Conservation (phyloP, 176 grass and related monocot species). For the Avena atlantica region DNA sequence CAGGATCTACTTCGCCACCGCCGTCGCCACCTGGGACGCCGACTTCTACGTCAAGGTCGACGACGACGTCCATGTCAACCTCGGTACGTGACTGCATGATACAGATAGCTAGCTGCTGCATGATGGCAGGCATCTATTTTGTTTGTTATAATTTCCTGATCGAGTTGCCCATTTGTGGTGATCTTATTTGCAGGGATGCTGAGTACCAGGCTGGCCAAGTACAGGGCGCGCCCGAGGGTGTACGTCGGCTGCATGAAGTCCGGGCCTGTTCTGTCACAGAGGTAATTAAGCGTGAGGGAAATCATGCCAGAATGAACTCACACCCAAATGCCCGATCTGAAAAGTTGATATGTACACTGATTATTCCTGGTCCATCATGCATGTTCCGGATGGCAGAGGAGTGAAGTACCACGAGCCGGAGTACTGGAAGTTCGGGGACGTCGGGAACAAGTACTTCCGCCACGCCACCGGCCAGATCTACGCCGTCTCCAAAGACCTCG, state of each 20-base stretch:
- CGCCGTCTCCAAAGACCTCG: slow-evolving; percentile 91
- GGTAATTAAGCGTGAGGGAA: slow-evolving; percentile 49
- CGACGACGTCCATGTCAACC: slow-evolving; percentile 97
- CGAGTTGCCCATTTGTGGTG: not conserved
- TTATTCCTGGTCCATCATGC: too few species aligned
- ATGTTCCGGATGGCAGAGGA: slow-evolving; percentile 50
- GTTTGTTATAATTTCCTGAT: not conserved
- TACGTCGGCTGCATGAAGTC: slow-evolving; percentile 99
- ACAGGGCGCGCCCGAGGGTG: slow-evolving; percentile 68
- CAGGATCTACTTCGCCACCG: slow-evolving; percentile 80
- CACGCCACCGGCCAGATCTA: slow-evolving; percentile 97
- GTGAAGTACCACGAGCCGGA: slow-evolving; percentile 96
- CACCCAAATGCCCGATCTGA: not conserved
- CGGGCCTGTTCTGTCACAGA: slow-evolving; percentile 78
- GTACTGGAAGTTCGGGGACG: slow-evolving; percentile 96
- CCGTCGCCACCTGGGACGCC: slow-evolving; percentile 85
- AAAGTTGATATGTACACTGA: not conserved
- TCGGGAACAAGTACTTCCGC: slow-evolving; percentile 92
- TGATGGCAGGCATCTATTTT: not conserved
- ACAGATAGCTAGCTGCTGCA: not conserved
- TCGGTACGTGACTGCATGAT: slow-evolving; percentile 50
- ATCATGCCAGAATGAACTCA: not conserved
- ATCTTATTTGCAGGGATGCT: slow-evolving; percentile 64
- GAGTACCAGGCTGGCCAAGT: slow-evolving; percentile 54
- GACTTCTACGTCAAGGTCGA: slow-evolving; percentile 99